Evolutionary conservation across 768 basidiomycete genomes (phyloP).

Genomic region (Leccinum uliginosum): DNA sequence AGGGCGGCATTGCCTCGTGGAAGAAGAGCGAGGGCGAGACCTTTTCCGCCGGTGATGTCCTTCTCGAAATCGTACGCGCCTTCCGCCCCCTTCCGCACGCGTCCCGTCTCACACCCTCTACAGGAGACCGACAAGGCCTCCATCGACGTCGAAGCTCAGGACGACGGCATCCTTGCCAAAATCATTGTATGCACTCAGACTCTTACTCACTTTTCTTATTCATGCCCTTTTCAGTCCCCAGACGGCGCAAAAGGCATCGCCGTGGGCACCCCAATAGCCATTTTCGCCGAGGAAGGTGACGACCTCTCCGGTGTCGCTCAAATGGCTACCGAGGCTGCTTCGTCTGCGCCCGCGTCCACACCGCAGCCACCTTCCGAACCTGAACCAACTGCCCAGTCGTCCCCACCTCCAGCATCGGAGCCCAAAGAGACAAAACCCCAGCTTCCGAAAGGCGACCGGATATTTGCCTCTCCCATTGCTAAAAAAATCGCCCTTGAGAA

Average conservation of each 20-base stretch:
- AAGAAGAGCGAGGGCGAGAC: slow-evolving; percentile 95
- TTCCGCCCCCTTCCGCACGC: not conserved
- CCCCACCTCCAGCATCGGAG: slow-evolving; percentile 30
- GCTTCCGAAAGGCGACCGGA: slow-evolving; percentile 66
- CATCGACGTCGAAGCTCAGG: slow-evolving; percentile 98
- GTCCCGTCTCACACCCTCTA: slow-evolving; percentile 8
- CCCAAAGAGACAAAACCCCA: slow-evolving; percentile 48
- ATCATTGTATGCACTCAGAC: slow-evolving; percentile 70
- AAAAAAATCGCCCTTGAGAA: slow-evolving; percentile 96
- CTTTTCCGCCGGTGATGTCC: slow-evolving; percentile 86
- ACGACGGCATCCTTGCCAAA: slow-evolving; percentile 95
- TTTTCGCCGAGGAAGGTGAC: slow-evolving; percentile 93
- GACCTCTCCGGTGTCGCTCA: slow-evolving; percentile 81
- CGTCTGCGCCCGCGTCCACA: slow-evolving; percentile 33
- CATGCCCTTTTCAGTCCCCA: slow-evolving; percentile 44
- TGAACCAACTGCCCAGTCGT: slow-evolving; percentile 34
- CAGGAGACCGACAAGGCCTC: slow-evolving; percentile 99
- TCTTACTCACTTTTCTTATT: not conserved
- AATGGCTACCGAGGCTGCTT: slow-evolving; percentile 59
- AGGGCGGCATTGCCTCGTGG: slow-evolving; percentile 97
- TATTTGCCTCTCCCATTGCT: slow-evolving; percentile 93
- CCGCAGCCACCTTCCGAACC: slow-evolving; percentile 40
- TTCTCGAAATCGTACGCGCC: slow-evolving; percentile 84
- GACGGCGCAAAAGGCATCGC: slow-evolving; percentile 85
- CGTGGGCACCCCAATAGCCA: slow-evolving; percentile 87